Base-by-base conservation (phyloP, 1,139 yeast genomes). In the Candida albicans region DNA sequence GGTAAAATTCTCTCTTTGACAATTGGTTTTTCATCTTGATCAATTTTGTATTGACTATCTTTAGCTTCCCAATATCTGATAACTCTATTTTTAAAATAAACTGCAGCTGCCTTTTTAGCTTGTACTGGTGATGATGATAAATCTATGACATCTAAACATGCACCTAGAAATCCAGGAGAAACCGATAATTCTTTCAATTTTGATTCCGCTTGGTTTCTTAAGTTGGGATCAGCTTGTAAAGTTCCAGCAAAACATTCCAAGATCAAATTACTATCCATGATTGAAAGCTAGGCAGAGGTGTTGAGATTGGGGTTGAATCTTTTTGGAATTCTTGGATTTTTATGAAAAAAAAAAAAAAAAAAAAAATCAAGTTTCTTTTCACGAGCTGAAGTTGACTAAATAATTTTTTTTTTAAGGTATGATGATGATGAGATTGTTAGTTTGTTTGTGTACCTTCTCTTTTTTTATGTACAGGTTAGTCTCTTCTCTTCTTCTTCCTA, bases 171-270 rank as follows among this genome's bases (percentile, higher is more conserved):
- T 2, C 96, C 96, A 1, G 88, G 79, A 1, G 74, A 61, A 32
- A 57, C 57, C 39, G 82, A 79, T 13, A 84, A 78, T 52, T 76
- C 74, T 44, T 73, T 73, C 41, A 91, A 75, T 51, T 83, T 79
- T 2, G 61, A 52, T 61, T 91, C 98, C 0, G 96, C 95, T 40
- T 79, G 78, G 46, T 70, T 73, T 56, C 96, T 79, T 26, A 77
- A 68, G 15, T 64, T 61, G 44, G 78, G 84, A 56, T 86, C 84
- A 0, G 89, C 82, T 54, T 82, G 83, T 39, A 91, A 73, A 1
- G 98, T 89, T 13, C 88, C 91, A 29, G 85, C 79, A 60, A 93
- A 90, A 64, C 95, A 87, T 55, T 80, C 81, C 58, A 87, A 82
- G 37, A 89, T 73, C 13, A 76, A 70, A 50, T 74, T 68, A 26